These are phyloP conservation scores for Ophiocordyceps camponoti-floridani DNA, from an alignment of 2,329 filamentous ascomycete genomes.

Conservation along the genomic window DNA sequence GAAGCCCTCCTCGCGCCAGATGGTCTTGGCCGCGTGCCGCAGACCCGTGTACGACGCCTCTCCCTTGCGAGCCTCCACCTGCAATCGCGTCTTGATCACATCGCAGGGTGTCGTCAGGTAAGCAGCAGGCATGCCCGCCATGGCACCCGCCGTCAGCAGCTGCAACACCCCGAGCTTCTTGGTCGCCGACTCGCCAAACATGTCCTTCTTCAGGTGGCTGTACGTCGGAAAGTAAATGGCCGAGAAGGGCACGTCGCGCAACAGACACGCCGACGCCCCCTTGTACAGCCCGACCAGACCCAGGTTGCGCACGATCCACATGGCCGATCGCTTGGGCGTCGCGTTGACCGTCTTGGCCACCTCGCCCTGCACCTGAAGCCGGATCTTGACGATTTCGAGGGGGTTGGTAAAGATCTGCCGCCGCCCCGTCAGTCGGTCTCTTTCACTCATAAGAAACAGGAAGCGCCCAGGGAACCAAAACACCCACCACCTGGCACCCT, in stretches of 20 bases:
- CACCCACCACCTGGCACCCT: slow-evolving; percentile 74
- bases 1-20: slow-evolving; percentile 84
- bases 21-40: slow-evolving; percentile 66
- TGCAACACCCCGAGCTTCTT: slow-evolving; percentile 84
- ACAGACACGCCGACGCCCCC: slow-evolving; percentile 81
- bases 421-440: not conserved
- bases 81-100: slow-evolving; percentile 96
- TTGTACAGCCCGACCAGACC: slow-evolving; percentile 93
- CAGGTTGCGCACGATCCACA: slow-evolving; percentile 95
- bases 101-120: slow-evolving; percentile 96
- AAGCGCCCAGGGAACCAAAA: slow-evolving; percentile 1
- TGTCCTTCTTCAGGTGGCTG: slow-evolving; percentile 79
- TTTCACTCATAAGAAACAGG: not conserved
- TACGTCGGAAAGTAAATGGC: slow-evolving; percentile 98
- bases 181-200: slow-evolving; percentile 75
- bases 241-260: slow-evolving; percentile 94
- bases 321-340: slow-evolving; percentile 72
- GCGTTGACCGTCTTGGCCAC: slow-evolving; percentile 74
- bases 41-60: slow-evolving; percentile 77
- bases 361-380: slow-evolving; percentile 92
- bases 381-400: slow-evolving; percentile 97
- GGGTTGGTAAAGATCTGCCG: slow-evolving; percentile 84
- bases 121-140: slow-evolving; percentile 77
- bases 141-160: slow-evolving; percentile 84
- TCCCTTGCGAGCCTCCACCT: slow-evolving; percentile 93